These are phyloP conservation scores for Vaucheria bursata DNA, from an alignment of 352 stramenopile species.

Conservation along the genomic window DNA sequence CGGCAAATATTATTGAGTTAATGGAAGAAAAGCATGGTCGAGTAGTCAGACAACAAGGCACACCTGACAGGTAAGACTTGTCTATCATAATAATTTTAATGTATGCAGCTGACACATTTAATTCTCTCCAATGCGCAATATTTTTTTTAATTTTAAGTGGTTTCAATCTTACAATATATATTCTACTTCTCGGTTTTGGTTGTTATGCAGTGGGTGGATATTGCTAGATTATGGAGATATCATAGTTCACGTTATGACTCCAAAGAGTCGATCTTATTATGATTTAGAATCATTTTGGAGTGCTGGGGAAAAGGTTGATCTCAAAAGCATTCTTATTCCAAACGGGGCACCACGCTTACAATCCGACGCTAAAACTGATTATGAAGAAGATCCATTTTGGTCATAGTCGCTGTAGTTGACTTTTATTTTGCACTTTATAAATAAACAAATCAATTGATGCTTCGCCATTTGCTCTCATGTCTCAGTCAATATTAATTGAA, in stretches of 20 bases:
- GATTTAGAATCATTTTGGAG: conserved; percentile 51
- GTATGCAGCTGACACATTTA: too few species aligned
- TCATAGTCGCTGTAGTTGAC: conserved; percentile 14
- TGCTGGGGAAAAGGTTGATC: conserved; percentile 37
- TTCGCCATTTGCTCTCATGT: not conserved
- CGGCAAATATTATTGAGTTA: conserved; percentile 45
- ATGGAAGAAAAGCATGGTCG: conserved; percentile 43
- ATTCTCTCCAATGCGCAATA: too few species aligned
- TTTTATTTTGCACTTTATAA: not conserved
- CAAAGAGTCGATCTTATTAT: conserved; percentile 49
- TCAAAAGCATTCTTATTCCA: conserved; percentile 20
- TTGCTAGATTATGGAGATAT: conserved; percentile 52
- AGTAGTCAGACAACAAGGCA: conserved; percentile 23
- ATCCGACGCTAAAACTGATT: not conserved
- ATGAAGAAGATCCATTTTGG: conserved; percentile 7
- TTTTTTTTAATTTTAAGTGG: too few species aligned
- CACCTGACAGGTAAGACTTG: conserved; percentile 12
- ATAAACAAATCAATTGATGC: not conserved
- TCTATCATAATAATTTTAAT: too few species aligned
- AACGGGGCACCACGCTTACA: conserved; percentile 10
- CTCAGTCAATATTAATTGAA: not conserved
- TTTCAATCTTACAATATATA: too few species aligned
- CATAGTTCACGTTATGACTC: conserved; percentile 53
- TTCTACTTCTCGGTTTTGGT: too few species aligned
- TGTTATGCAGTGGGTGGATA: conserved; percentile 51